Conservation (phyloP, 2,329 filamentous ascomycete genomes). For the Arthrobotrys pseudoclavata region DNA sequence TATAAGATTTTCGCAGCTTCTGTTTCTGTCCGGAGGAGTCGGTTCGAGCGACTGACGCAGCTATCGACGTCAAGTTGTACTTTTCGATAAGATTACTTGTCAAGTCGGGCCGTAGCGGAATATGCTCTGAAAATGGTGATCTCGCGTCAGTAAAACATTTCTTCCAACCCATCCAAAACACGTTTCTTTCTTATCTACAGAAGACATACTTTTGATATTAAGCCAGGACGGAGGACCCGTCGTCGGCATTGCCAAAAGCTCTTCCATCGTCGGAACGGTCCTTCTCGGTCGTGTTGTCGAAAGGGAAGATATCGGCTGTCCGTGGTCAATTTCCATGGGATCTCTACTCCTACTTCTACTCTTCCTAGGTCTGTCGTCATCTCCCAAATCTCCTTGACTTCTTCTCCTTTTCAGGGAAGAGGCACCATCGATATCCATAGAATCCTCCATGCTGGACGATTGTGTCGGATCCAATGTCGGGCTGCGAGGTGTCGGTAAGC, state of each 20-base stretch:
- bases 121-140: constrained; percentile 33
- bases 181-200: constrained; percentile 9
- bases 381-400: constrained; percentile 55
- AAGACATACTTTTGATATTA: constrained; percentile 55
- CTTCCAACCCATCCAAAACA: constrained; percentile 1
- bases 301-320: constrained; percentile 39
- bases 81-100: constrained; percentile 70
- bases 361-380: constrained; percentile 54
- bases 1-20: constrained; percentile 71
- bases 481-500: constrained; percentile 55
- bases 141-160: constrained; percentile 49
- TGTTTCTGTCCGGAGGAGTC: constrained; percentile 72
- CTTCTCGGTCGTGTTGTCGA: constrained; percentile 43
- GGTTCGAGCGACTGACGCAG: constrained; percentile 69
- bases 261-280: constrained; percentile 58
- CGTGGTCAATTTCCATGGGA: constrained; percentile 54
- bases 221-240: constrained; percentile 60
- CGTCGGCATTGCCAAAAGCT: constrained; percentile 58
- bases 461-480: constrained; percentile 47
- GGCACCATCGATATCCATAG: constrained; percentile 47
- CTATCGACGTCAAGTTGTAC: constrained; percentile 69
- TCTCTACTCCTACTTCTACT: constrained; percentile 56
- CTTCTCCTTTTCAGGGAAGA: constrained; percentile 57
- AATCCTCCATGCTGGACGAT: constrained; percentile 42
- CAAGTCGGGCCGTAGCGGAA: constrained; percentile 67